Percentiles rank a stretch among this genome's conserved stretches.
Evolutionary conservation across 768 basidiomycete species (phyloP).

Genomic region (Rubroboletus satanas): DNA sequence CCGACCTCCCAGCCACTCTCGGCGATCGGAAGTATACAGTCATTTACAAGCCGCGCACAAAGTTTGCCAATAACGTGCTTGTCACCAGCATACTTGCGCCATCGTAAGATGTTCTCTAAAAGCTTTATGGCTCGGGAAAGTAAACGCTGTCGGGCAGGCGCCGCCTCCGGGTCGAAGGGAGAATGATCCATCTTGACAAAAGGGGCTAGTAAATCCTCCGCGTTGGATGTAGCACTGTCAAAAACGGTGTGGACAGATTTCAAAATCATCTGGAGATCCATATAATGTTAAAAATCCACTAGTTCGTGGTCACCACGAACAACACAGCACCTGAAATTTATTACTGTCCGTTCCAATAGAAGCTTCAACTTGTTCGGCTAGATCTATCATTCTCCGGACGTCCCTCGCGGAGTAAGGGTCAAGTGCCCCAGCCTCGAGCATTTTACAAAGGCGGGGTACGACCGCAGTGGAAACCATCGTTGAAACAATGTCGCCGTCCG

Average conservation of each 20-base stretch:
- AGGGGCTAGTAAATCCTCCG: conserved; percentile 46
- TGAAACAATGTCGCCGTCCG: conserved; percentile 84
- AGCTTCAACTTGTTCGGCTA: conserved; percentile 77
- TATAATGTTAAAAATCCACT: conserved; percentile 8
- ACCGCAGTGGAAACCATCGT: conserved; percentile 85
- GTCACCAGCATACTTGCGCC: conserved; percentile 71
- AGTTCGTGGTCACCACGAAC: neutral
- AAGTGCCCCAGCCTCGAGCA: conserved; percentile 75
- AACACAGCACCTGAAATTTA: conserved; percentile 56
- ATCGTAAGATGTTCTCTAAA: conserved; percentile 65
- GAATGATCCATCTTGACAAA: conserved; percentile 43
- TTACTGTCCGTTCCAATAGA: conserved; percentile 59
- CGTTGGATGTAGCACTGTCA: conserved; percentile 50
- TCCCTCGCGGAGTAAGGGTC: conserved; percentile 74
- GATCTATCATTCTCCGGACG: conserved; percentile 60
- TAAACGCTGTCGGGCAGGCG: conserved; percentile 67
- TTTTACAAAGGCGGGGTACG: conserved; percentile 67
- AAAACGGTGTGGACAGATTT: conserved; percentile 53
- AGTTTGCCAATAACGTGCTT: conserved; percentile 53
- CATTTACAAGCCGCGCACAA: conserved; percentile 52
- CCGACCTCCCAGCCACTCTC: conserved; percentile 86
- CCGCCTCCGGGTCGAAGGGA: conserved; percentile 72
- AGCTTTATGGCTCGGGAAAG: conserved; percentile 68
- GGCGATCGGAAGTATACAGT: conserved; percentile 61
- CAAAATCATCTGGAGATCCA: conserved; percentile 45